Percentiles rank a stretch among this genome's conserved stretches.
Conservation (phyloP, 164 flowering plant species). For the Vitis rupestris region DNA sequence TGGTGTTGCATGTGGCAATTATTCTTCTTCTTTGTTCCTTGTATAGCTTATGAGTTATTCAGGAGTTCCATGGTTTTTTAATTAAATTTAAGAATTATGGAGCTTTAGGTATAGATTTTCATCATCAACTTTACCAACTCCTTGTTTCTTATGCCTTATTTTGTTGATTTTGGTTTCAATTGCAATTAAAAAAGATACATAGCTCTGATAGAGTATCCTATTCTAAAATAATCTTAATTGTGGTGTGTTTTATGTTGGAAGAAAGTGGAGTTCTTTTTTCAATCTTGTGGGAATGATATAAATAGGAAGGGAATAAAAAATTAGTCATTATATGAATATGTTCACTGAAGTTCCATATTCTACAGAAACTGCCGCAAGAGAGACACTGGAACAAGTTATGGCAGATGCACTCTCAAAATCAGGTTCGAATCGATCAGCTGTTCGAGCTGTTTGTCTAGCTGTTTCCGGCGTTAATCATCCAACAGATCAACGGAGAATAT, state of each 20-base stretch:
- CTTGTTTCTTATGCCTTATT: too few species aligned
- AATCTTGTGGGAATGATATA: not conserved
- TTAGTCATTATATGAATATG: not conserved
- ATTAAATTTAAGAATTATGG: too few species aligned
- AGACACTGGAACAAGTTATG: slow-evolving; percentile 77
- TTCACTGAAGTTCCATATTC: not conserved
- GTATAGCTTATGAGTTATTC: too few species aligned
- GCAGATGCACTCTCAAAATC: slow-evolving; percentile 72
- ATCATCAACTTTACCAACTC: too few species aligned
- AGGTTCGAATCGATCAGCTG: slow-evolving; percentile 57
- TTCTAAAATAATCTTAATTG: not conserved
- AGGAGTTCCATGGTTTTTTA: too few species aligned
- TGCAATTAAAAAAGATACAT: too few species aligned
- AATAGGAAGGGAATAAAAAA: not conserved
- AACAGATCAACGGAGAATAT: slow-evolving; percentile 68
- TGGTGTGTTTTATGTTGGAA: not conserved
- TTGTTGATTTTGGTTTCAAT: too few species aligned
- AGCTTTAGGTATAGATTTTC: too few species aligned
- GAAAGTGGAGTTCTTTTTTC: not conserved
- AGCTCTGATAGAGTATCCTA: too few species aligned
- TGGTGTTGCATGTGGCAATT: too few species aligned
- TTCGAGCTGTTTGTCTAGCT: slow-evolving; percentile 85
- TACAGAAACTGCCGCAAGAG: slow-evolving; percentile 80
- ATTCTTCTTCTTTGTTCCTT: too few species aligned
- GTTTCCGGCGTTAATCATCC: slow-evolving; percentile 95